phyloP scores from a whole-genome alignment of 164 flowering plant species.

The Tetracentron sinense region DNA sequence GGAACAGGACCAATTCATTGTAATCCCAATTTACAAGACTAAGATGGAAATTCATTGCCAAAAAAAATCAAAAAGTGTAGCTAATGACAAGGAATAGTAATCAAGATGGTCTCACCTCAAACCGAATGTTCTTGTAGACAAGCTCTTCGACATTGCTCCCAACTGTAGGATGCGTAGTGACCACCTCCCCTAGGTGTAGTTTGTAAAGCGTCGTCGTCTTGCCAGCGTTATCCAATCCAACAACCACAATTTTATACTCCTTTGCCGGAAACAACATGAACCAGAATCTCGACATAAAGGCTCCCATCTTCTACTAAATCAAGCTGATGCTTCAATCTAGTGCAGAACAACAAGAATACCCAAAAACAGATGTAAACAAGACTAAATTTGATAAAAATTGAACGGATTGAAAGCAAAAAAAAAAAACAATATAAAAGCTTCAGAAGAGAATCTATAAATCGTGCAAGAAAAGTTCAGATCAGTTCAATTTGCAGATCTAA shows the following conservation, averaged over 20 bases:
- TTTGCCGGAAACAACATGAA: slow-evolving; percentile 94
- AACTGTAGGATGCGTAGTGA: slow-evolving; percentile 92
- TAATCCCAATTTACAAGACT: no score
- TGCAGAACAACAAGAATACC: background rate
- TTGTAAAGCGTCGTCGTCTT: slow-evolving; percentile 97
- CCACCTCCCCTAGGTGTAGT: slow-evolving; percentile 92
- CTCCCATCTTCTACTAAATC: slow-evolving; percentile 51
- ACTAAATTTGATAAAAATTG: no score
- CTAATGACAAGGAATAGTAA: no score
- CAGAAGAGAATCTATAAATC: no score
- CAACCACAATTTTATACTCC: slow-evolving; percentile 93
- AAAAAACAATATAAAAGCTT: no score
- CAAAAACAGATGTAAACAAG: no score
- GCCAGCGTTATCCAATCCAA: slow-evolving; percentile 97
- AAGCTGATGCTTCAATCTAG: background rate
- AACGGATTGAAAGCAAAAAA: no score
- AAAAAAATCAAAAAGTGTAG: no score
- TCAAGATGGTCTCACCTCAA: slow-evolving; percentile 52
- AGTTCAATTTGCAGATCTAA: no score
- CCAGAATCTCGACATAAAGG: slow-evolving; percentile 77
- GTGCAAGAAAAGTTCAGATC: no score
- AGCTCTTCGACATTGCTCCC: slow-evolving; percentile 99
- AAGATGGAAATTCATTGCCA: no score
- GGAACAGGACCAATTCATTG: no score
- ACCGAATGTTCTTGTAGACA: slow-evolving; percentile 92